Evolutionary conservation across 805 yeast species (phyloP).

Genomic region (Wickerhamiella cacticola): DNA sequence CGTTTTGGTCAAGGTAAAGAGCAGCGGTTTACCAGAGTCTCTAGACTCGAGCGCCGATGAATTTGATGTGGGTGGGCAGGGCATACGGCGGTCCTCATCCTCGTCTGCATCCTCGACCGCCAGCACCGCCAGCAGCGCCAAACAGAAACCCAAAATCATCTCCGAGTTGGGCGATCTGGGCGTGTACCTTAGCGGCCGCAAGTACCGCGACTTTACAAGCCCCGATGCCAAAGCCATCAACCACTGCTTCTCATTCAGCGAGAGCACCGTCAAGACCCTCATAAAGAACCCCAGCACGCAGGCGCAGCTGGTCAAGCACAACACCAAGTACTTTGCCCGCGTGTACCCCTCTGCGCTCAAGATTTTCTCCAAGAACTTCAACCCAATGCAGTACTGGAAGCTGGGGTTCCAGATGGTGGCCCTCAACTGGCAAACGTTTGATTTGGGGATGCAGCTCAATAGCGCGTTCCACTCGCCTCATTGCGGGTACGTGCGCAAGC

Average conservation of each 20-base stretch:
- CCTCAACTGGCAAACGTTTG: slow-evolving; percentile 91
- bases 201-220: slow-evolving; percentile 68
- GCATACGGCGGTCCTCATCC: not conserved
- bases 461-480: slow-evolving; percentile 53
- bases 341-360: slow-evolving; percentile 77
- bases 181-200: slow-evolving; percentile 60
- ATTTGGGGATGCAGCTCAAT: slow-evolving; percentile 77
- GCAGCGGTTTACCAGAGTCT: not conserved
- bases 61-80: slow-evolving; percentile 9
- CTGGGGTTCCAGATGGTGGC: slow-evolving; percentile 92
- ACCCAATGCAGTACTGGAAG: slow-evolving; percentile 70
- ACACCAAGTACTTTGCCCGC: slow-evolving; percentile 61
- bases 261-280: slow-evolving; percentile 52
- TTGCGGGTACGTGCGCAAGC: slow-evolving; percentile 70
- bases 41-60: slow-evolving; percentile 14
- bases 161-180: slow-evolving; percentile 45
- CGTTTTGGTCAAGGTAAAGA: slow-evolving; percentile 66
- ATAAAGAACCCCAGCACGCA: slow-evolving; percentile 38
- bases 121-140: not conserved
- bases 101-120: not conserved
- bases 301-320: slow-evolving; percentile 60
- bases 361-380: slow-evolving; percentile 66
- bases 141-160: slow-evolving; percentile 18
- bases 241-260: slow-evolving; percentile 82
- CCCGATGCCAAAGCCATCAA: slow-evolving; percentile 72